These are phyloP conservation scores for Ophiognomonia clavigignenti-juglandacearum DNA, from an alignment of 2,329 filamentous ascomycete species.

Conservation along the genomic window DNA sequence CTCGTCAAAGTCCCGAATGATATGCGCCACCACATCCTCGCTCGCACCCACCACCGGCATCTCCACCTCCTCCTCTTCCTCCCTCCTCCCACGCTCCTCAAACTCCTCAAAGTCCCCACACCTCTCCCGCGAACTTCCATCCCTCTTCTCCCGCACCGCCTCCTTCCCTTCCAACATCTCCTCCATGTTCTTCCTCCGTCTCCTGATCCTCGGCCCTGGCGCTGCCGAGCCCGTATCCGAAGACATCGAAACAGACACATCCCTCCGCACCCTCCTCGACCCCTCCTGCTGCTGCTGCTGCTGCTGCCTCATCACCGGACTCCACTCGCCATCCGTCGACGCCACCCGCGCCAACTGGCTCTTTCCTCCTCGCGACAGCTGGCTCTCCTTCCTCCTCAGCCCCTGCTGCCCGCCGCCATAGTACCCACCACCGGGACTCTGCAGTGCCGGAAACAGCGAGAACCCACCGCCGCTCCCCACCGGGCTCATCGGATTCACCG, in stretches of 20 bases:
- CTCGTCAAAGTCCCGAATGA: constrained; percentile 34
- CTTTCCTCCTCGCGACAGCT: not conserved
- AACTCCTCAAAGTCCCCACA: constrained; percentile 1
- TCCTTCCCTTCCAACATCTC: constrained; percentile 24
- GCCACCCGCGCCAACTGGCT: not conserved
- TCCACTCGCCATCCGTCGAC: not conserved
- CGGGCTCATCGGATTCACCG: not conserved
- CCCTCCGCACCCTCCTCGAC: not conserved
- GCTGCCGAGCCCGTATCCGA: not conserved
- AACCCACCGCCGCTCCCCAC: no score
- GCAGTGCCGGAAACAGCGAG: no score
- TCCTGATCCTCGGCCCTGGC: not conserved
- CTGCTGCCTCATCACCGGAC: no score
- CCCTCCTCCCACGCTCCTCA: not conserved
- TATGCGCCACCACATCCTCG: constrained; percentile 21
- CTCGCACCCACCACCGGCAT: constrained; percentile 18
- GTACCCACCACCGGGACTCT: no score
- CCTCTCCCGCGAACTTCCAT: not conserved
- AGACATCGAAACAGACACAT: not conserved
- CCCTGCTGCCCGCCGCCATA: no score
- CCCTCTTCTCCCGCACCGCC: not conserved
- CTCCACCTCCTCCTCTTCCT: constrained; percentile 5
- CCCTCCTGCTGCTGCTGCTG: not conserved
- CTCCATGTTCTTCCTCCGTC: not conserved
- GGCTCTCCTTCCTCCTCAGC: not conserved